These are phyloP conservation scores for Rosa rugosa DNA, from an alignment of 306 rosid genomes.

Conservation along the genomic window DNA sequence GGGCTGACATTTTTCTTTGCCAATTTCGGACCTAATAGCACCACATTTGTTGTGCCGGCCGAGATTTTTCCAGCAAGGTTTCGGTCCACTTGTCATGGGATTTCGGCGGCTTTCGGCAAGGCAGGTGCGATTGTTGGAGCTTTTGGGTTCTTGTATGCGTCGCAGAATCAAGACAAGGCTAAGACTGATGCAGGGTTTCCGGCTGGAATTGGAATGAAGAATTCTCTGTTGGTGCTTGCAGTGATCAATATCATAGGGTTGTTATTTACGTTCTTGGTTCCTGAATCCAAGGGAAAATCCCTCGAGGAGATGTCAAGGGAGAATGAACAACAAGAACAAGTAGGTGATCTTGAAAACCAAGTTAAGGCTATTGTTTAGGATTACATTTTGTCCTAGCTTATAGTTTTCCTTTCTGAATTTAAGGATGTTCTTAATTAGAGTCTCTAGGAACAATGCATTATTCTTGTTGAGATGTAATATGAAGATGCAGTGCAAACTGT, in stretches of 20 bases:
- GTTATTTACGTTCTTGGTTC: constrained; percentile 55
- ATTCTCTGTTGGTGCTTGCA: constrained; percentile 40
- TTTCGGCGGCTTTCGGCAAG: constrained; percentile 62
- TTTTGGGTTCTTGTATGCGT: constrained; percentile 51
- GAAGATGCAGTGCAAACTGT: not conserved
- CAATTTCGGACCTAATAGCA: constrained; percentile 75
- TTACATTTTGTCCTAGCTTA: not conserved
- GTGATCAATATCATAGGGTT: constrained; percentile 50
- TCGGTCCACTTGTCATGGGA: constrained; percentile 67
- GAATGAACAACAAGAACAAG: constrained; percentile 23
- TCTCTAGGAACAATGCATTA: not conserved
- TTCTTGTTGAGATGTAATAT: not conserved
- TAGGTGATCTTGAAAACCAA: not conserved
- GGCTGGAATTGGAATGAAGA: constrained; percentile 46
- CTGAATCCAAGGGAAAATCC: constrained; percentile 54
- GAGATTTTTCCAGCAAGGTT: constrained; percentile 61
- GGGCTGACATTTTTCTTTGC: constrained; percentile 70
- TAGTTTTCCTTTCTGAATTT: not conserved
- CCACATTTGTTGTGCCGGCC: constrained; percentile 65
- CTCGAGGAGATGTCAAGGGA: constrained; percentile 66
- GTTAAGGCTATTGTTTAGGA: not conserved
- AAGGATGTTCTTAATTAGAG: not conserved
- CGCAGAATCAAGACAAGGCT: constrained; percentile 34
- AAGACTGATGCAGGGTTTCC: constrained; percentile 48
- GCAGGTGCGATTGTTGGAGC: constrained; percentile 67